Conservation (phyloP, 352 stramenopile genomes). For the Albugo laibachii region DNA sequence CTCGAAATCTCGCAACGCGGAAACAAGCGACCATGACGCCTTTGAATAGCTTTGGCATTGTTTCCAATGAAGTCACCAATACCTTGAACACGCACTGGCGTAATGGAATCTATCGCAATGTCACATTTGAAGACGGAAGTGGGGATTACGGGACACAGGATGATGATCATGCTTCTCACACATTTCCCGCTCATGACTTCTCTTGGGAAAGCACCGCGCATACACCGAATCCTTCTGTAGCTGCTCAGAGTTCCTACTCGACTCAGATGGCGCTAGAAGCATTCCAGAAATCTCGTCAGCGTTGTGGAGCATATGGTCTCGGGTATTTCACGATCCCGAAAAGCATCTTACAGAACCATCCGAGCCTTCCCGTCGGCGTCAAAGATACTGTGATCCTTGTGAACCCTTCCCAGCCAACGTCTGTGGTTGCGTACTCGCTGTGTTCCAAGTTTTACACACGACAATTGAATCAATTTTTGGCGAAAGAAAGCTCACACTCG, state of each 20-base stretch:
- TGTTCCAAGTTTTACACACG: conserved; percentile 68
- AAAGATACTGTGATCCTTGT: conserved; percentile 60
- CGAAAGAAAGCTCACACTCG: conserved; percentile 19
- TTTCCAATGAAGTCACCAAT: conserved; percentile 63
- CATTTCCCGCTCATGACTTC: conserved; percentile 29
- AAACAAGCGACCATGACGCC: conserved; percentile 11
- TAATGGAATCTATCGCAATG: conserved; percentile 19
- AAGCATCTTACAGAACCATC: conserved; percentile 60
- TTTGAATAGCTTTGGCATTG: conserved; percentile 15
- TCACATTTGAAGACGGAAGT: conserved; percentile 43
- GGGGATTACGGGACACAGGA: conserved; percentile 32
- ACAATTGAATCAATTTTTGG: conserved; percentile 52
- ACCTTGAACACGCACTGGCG: conserved; percentile 18
- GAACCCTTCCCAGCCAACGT: conserved; percentile 62
- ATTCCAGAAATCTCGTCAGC: conserved; percentile 40
- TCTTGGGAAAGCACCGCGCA: conserved; percentile 20
- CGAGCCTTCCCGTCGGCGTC: conserved; percentile 41
- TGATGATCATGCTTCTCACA: conserved; percentile 2
- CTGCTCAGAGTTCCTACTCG: conserved; percentile 37
- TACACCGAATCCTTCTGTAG: conserved; percentile 14
- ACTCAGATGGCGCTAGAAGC: conserved; percentile 37
- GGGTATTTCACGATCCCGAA: conserved; percentile 65
- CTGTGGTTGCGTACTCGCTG: conserved; percentile 67
- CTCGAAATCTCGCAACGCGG: conserved; percentile 25
- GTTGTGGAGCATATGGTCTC: conserved; percentile 30